Conservation (phyloP, 768 basidiomycete genomes). For the Pisolithus albus region DNA sequence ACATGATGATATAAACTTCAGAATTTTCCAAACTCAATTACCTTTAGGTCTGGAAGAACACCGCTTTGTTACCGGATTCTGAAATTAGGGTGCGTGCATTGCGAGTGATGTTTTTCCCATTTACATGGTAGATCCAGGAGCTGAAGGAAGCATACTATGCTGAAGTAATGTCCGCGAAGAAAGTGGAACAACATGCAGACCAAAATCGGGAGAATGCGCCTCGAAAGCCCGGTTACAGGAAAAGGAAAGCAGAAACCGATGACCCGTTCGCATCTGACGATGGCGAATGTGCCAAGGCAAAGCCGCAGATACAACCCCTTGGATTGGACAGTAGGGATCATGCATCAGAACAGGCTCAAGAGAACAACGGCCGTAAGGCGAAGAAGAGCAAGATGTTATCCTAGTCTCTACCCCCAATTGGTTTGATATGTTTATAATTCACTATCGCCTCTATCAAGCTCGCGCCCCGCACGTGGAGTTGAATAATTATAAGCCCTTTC, state of each 20-base stretch:
- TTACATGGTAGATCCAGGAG: constrained; percentile 31
- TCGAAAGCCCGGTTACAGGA: constrained; percentile 40
- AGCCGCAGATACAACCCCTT: background rate
- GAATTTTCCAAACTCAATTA: constrained; percentile 1
- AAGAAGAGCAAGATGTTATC: too few species aligned
- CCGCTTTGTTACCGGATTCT: constrained; percentile 47
- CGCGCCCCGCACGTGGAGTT: too few species aligned
- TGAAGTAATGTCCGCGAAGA: constrained; percentile 26
- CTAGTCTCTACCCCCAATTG: too few species aligned
- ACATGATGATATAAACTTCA: constrained; percentile 9
- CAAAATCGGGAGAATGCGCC: constrained; percentile 21
- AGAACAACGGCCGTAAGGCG: too few species aligned
- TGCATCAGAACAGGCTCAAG: background rate
- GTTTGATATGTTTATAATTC: too few species aligned
- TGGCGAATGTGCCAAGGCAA: constrained; percentile 17
- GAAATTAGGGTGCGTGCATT: constrained; percentile 50
- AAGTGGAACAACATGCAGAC: constrained; percentile 15
- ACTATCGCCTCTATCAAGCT: too few species aligned
- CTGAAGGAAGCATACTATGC: constrained; percentile 57
- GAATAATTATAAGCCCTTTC: too few species aligned
- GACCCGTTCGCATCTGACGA: constrained; percentile 58
- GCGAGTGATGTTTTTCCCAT: background rate
- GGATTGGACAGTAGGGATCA: background rate
- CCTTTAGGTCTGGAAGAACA: constrained; percentile 61
- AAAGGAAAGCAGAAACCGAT: constrained; percentile 36